Percentiles rank a stretch among this genome's conserved stretches.
phyloP scores from a whole-genome alignment of 2,329 filamentous ascomycete species.

The Coleophoma eucalyptorum region DNA sequence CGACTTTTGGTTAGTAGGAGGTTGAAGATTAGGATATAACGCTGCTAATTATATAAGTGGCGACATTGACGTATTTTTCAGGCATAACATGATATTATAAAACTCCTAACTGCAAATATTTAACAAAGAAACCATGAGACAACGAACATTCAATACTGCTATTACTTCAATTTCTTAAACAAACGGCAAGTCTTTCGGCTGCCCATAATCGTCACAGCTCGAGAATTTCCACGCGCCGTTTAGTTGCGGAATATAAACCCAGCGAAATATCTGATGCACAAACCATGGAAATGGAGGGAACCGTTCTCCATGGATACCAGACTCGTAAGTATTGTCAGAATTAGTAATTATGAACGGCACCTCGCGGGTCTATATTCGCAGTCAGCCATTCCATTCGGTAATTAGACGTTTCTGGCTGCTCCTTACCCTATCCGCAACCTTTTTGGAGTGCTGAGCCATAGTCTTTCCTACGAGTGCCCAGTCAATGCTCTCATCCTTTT shows the following conservation, averaged over 20 bases:
- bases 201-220: slow-evolving; percentile 28
- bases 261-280: slow-evolving; percentile 25
- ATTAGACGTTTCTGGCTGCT: neutral
- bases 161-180: slow-evolving; percentile 15
- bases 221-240: slow-evolving; percentile 32
- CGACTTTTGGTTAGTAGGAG: too few species aligned
- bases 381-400: neutral
- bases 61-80: too few species aligned
- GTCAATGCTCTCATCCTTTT: slow-evolving; percentile 29
- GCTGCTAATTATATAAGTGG: too few species aligned
- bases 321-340: slow-evolving; percentile 22
- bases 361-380: slow-evolving; percentile 2
- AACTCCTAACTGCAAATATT: too few species aligned
- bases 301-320: slow-evolving; percentile 21
- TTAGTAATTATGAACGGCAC: slow-evolving; percentile 15
- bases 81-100: too few species aligned
- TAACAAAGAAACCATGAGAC: too few species aligned
- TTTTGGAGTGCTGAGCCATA: slow-evolving; percentile 1
- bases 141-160: too few species aligned
- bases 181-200: slow-evolving; percentile 32
- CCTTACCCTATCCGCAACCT: slow-evolving; percentile 9
- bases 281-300: slow-evolving; percentile 26
- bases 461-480: slow-evolving; percentile 27
- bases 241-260: slow-evolving; percentile 29
- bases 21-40: too few species aligned